These are phyloP conservation scores for Mediolabrus comicus DNA, from an alignment of 108 stramenopile genomes.

Conservation along the genomic window DNA sequence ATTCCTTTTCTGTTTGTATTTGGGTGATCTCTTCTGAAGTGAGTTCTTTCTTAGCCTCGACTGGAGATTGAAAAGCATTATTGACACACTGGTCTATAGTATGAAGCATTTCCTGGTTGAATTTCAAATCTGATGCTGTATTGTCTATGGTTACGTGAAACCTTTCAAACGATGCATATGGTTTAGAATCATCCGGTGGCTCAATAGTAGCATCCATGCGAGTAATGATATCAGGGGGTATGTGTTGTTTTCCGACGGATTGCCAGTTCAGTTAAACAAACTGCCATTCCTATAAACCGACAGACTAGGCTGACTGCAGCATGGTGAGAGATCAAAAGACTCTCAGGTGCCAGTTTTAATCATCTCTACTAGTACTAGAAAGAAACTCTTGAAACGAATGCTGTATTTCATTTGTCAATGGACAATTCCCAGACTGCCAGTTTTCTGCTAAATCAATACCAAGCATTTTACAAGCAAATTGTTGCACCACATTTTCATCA, in stretches of 20 bases:
- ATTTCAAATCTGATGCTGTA: background rate
- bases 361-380: background rate
- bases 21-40: slow-evolving; percentile 31
- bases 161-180: slow-evolving; percentile 31
- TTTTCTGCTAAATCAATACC: slow-evolving; percentile 2
- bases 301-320: no score
- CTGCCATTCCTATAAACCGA: no score
- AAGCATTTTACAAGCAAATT: slow-evolving; percentile 16
- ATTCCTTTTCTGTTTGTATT: slow-evolving; percentile 11
- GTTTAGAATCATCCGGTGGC: slow-evolving; percentile 53
- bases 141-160: slow-evolving; percentile 37
- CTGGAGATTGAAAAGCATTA: slow-evolving; percentile 26
- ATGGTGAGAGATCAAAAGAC: no score
- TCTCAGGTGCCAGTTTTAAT: no score
- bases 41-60: slow-evolving; percentile 31
- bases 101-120: background rate
- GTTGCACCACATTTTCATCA: slow-evolving; percentile 4
- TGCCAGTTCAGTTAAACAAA: no score
- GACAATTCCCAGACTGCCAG: slow-evolving; percentile 1
- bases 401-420: slow-evolving; percentile 3
- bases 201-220: slow-evolving; percentile 60
- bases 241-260: slow-evolving; percentile 28
- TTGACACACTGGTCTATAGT: slow-evolving; percentile 23
- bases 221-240: slow-evolving; percentile 53
- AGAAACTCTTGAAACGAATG: slow-evolving; percentile 10